Evolutionary conservation across 345 rosid species (phyloP).

Genomic region (Nephelium lappaceum): DNA sequence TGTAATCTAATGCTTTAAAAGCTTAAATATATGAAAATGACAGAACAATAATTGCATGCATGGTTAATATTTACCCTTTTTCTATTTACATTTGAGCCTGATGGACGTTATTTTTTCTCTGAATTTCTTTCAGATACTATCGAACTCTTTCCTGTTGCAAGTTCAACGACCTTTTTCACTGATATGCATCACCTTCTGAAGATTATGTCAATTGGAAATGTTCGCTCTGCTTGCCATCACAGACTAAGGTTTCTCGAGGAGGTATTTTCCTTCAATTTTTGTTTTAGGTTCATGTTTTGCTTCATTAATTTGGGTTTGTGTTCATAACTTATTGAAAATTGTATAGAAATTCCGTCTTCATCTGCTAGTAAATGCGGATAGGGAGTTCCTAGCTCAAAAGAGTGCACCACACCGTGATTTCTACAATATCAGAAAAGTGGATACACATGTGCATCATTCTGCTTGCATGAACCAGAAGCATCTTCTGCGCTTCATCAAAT

Average conservation of each 20-base stretch:
- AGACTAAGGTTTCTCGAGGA: constrained; percentile 56
- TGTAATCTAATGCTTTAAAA: not conserved
- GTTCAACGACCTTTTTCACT: constrained; percentile 49
- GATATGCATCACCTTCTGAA: constrained; percentile 53
- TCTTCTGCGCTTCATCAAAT: constrained; percentile 55
- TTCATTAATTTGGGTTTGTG: not conserved
- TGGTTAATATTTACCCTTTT: not conserved
- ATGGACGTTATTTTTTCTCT: constrained; percentile 1
- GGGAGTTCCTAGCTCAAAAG: constrained; percentile 58
- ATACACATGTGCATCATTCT: constrained; percentile 61
- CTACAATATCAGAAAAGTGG: constrained; percentile 61
- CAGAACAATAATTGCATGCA: not conserved
- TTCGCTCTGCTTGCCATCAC: constrained; percentile 52
- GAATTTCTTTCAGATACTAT: constrained; percentile 32
- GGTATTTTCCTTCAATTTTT: constrained; percentile 27
- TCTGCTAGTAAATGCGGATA: constrained; percentile 51
- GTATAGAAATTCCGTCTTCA: constrained; percentile 58
- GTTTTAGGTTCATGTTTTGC: not conserved
- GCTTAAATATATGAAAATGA: constrained; percentile 8
- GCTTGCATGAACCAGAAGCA: constrained; percentile 68
- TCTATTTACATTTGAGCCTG: not conserved
- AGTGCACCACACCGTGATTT: constrained; percentile 64
- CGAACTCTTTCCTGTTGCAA: constrained; percentile 55
- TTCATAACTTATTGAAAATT: constrained; percentile 27
- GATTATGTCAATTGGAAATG: constrained; percentile 52